A percentile compares a stretch with the other conserved stretches of the same genome.
phyloP scores from a whole-genome alignment of 768 basidiomycete species.

The Tephrocybe rancida region DNA sequence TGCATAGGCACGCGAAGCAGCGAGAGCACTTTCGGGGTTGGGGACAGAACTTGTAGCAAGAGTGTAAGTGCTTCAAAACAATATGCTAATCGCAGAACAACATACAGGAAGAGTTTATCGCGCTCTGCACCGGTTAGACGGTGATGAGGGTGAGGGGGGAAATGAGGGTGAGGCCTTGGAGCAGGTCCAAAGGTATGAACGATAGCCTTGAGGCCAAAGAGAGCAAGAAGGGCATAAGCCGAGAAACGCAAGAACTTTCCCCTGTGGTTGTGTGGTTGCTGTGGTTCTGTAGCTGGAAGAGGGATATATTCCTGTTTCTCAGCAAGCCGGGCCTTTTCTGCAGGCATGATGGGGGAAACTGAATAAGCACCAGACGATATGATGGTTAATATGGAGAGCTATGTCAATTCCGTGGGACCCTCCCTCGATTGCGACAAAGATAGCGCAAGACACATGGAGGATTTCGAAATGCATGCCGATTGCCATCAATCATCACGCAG shows the following conservation, averaged over 20 bases:
- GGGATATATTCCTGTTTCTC: slow-evolving; percentile 15
- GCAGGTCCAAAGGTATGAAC: neutral
- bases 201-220: slow-evolving; percentile 11
- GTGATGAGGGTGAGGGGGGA: slow-evolving; percentile 1
- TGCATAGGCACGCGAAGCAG: slow-evolving; percentile 59
- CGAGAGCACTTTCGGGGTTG: slow-evolving; percentile 55
- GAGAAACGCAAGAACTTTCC: slow-evolving; percentile 11
- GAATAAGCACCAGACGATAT: neutral
- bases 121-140: slow-evolving; percentile 14
- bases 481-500: too few relatives aligned
- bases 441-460: neutral
- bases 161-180: neutral
- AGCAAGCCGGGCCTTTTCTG: slow-evolving; percentile 7
- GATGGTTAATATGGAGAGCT: neutral
- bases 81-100: neutral
- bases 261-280: neutral
- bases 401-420: too few relatives aligned
- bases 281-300: slow-evolving; percentile 6
- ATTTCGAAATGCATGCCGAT: neutral
- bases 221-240: slow-evolving; percentile 5
- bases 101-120: slow-evolving; percentile 24
- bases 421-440: neutral
- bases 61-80: neutral
- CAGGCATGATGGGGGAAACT: slow-evolving; percentile 13
- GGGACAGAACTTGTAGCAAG: slow-evolving; percentile 50